Evolutionary conservation across 2,329 filamentous ascomycete species (phyloP), one percentile per base, ranked within the genome.

Genomic region (Leptographium lundbergii): DNA sequence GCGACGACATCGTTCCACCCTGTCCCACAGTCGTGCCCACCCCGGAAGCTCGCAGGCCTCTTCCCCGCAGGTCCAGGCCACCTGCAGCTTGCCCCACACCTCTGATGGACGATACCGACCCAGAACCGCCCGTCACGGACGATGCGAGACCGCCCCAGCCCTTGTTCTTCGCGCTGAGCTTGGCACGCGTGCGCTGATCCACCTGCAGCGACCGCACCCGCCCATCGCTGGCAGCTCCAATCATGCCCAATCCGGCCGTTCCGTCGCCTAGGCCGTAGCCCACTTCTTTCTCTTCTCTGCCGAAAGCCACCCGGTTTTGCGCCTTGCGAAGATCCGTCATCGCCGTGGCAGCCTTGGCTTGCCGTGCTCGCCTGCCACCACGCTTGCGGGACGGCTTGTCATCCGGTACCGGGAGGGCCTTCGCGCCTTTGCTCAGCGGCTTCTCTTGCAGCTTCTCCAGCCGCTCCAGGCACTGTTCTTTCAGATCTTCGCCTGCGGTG

Each of bases 291-390:
- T 99, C 94, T 71, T 97, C 92, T 70, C 95, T 94, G 60, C 91
- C 91, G 68, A 99, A 99, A 0, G 86, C 90, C 82, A 99, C 87
- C 58, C 94, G 84, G 74, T 99, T 99, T 73, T 97, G 94, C 5
- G 91, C 91, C 72, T 97, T 96, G 64, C 91, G 86, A 34, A 99
- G 77, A 59, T 99, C 94, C 0, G 94, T 99, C 90, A 96, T 95
- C 61, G 94, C 92, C 7, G 89, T 89, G 4, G 92, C 91, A 72
- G 96, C 94, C 79, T 99, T 99, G 61, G 92, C 92, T 72, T 96
- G 96, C 60, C 94, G 80, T 14, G 91, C 94, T 64, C 91, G 81
- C 59, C 92, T 80, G 57, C 94, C 94, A 71, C 94, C 94, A 64
- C 94, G 88, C 72, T 99, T 99, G 39, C 91, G 81, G 0, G 89